Conservation (phyloP, 345 rosid species). For the Rhodamnia rubescens region DNA sequence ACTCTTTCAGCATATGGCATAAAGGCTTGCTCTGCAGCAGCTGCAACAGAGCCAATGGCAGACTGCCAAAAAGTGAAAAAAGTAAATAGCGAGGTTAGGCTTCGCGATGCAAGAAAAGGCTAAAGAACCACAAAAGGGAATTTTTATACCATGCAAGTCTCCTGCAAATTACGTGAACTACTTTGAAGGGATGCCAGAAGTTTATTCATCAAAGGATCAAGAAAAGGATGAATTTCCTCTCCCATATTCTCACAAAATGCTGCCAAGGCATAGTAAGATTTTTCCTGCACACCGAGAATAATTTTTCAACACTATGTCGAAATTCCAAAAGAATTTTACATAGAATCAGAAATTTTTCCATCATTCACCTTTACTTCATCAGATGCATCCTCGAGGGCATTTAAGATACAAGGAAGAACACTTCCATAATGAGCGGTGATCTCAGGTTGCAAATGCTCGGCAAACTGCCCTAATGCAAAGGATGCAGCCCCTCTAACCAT, state of each 20-base stretch:
- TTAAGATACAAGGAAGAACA: conserved; percentile 87
- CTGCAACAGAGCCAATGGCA: conserved; percentile 93
- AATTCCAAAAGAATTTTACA: not conserved
- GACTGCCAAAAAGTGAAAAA: conserved; percentile 43
- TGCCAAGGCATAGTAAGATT: conserved; percentile 96
- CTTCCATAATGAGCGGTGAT: conserved; percentile 67
- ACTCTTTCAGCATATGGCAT: conserved; percentile 93
- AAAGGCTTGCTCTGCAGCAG: conserved; percentile 98
- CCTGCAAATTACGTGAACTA: conserved; percentile 89
- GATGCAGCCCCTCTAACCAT: conserved; percentile 99
- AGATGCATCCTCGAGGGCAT: conserved; percentile 85
- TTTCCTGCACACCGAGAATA: conserved; percentile 41
- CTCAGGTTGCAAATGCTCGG: conserved; percentile 98
- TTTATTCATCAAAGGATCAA: conserved; percentile 88
- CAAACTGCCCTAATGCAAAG: conserved; percentile 95
- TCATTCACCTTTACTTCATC: conserved; percentile 90
- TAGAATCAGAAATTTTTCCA: not conserved
- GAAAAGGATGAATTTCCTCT: conserved; percentile 80
- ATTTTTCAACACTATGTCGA: not conserved
- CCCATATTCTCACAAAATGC: conserved; percentile 99
- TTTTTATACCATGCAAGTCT: conserved; percentile 88
- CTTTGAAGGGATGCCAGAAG: conserved; percentile 71
- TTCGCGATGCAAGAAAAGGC: not conserved
- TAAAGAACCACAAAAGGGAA: not conserved
- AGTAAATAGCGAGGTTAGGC: not conserved